Evolutionary conservation across 2,329 filamentous ascomycete genomes (phyloP), one percentile per base, ranked within the genome.

Genomic region (Arthrobotrys iridis): DNA sequence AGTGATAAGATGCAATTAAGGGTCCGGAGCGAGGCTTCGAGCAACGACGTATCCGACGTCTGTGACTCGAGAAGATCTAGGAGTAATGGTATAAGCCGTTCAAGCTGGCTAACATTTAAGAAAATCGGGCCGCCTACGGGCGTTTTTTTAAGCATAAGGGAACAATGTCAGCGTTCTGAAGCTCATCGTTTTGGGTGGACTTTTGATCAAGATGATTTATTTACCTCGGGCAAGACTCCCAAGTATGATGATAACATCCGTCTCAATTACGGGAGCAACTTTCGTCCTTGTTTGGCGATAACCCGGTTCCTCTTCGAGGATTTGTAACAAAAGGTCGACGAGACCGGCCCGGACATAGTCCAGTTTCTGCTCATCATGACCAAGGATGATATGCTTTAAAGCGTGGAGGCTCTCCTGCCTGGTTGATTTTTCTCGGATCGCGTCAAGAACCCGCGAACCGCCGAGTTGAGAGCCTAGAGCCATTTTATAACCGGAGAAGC

Each of bases 341-440:
- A 92, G 85, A 15, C 93, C 93, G 64, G 88, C 84, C 70, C 85
- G 85, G 41, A 97, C 86, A 85, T 90, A 93, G 67, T 88, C 83
- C 82, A 94, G 90, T 83, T 99, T 99, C 81, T 90, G 90, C 82
- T 94, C 89, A 33, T 91, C 87, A 82, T 98, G 93, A 22, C 95
- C 95, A 74, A 97, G 89, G 52, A 96, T 87, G 77, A 95, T 91
- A 82, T 97, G 95, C 84, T 97, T 98, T 28, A 99, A 84, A 43
- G 86, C 85, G 77, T 89, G 88, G 46, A 97, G 85, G 57, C 89
- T 87, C 24, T 85, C 83, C 41, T 87, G 77, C 33, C 76, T 67
- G 37, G 62, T 65, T 5, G 73, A 70, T 20, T 77, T 77, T 26
- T 78, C 77, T 55, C 57, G 62, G 35, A 74, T 66, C 24, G 70